A percentile compares a stretch with the other conserved stretches of the same genome.
Conservation (phyloP, 176 grass and related monocot genomes). For the Hyparrhenia diplandra region DNA sequence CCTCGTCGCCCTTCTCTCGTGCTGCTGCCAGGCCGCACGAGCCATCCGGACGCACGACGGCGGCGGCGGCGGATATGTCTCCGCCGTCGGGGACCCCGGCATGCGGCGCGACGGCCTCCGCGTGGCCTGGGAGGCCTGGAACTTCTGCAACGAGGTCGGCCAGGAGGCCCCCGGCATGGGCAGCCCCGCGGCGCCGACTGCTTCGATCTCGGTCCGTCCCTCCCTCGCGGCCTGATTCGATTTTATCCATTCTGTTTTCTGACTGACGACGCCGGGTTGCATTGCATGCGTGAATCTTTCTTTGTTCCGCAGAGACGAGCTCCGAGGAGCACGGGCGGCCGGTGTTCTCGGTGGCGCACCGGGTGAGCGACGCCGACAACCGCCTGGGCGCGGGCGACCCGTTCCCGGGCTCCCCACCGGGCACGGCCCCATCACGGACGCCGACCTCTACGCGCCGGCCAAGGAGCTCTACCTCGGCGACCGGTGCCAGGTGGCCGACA, state of each 20-base stretch:
- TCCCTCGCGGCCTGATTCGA: background rate
- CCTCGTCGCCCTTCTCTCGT: background rate
- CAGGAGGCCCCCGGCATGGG: conserved; percentile 71
- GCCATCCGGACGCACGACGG: conserved; percentile 3
- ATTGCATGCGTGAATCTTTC: too few relatives aligned
- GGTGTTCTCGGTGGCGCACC: conserved; percentile 45
- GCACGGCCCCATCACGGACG: conserved; percentile 10
- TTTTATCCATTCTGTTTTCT: background rate
- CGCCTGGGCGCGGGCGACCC: conserved; percentile 42
- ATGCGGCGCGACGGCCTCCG: conserved; percentile 81
- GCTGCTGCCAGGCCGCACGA: background rate
- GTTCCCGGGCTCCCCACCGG: conserved; percentile 12
- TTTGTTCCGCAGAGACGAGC: background rate
- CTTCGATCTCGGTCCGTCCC: conserved; percentile 59
- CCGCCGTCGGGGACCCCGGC: conserved; percentile 76
- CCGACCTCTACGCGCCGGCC: conserved; percentile 57
- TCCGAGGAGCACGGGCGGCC: conserved; percentile 22
- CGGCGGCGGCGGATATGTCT: conserved; percentile 30
- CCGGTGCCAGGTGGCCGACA: conserved; percentile 58
- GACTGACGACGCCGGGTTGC: too few relatives aligned
- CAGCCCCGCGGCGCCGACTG: conserved; percentile 86
- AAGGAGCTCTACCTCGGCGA: conserved; percentile 84
- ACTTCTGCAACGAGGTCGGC: conserved; percentile 96
- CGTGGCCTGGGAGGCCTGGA: conserved; percentile 88
- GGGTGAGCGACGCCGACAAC: conserved; percentile 68